A percentile compares a stretch with the other conserved stretches of the same genome.
Conservation (phyloP, 495 filamentous ascomycete species). For the Chaetomium fimeti region DNA sequence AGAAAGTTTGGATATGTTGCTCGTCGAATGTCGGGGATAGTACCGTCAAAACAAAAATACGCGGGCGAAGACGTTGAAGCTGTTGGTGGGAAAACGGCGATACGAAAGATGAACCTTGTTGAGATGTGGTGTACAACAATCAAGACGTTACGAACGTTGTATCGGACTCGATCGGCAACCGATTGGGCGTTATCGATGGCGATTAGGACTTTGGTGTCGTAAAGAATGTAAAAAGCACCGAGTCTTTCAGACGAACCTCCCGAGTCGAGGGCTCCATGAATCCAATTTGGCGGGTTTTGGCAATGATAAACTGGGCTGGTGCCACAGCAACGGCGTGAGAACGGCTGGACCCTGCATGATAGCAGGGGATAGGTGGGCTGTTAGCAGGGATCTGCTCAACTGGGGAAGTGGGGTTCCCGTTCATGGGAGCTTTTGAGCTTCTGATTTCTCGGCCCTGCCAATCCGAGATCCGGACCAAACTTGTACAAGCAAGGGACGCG, state of each 20-base stretch:
- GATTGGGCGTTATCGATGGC: not conserved
- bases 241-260: not conserved
- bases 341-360: constrained; percentile 10
- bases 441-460: no score
- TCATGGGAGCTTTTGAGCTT: no score
- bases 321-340: constrained; percentile 30
- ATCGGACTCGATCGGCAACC: not conserved
- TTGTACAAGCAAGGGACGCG: no score
- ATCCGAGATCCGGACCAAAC: no score
- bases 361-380: not conserved
- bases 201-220: not conserved
- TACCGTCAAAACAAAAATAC: not conserved
- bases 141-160: not conserved
- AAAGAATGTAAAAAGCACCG: not conserved
- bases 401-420: no score
- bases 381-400: not conserved
- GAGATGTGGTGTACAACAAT: not conserved
- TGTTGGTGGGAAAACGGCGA: constrained; percentile 1
- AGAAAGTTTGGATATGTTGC: not conserved
- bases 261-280: constrained; percentile 1
- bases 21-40: not conserved
- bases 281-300: constrained; percentile 14
- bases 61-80: constrained; percentile 10
- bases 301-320: constrained; percentile 17
- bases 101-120: not conserved